phyloP scores from a whole-genome alignment of 2,329 filamentous ascomycete genomes.

The Uncinocarpus reesii region DNA sequence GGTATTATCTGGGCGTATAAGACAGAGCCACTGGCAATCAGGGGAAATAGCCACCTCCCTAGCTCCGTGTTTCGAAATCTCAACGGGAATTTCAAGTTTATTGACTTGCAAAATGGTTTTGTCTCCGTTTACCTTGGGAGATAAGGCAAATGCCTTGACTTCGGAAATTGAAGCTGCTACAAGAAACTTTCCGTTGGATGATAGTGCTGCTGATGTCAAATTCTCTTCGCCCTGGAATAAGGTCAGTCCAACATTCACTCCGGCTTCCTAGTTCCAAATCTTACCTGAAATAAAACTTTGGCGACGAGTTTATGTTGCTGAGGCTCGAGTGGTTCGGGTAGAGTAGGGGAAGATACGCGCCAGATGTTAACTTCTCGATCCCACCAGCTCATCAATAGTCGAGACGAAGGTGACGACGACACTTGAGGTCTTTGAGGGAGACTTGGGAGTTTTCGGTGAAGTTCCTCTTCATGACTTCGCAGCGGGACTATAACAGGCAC shows the following conservation, averaged over 20 bases:
- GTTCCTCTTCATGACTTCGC: conserved; percentile 63
- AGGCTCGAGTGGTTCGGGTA: conserved; percentile 33
- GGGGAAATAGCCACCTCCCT: conserved; percentile 48
- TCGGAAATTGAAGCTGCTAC: conserved; percentile 64
- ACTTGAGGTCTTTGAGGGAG: conserved; percentile 70
- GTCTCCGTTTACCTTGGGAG: conserved; percentile 41
- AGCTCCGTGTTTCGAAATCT: conserved; percentile 53
- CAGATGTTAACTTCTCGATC: conserved; percentile 78
- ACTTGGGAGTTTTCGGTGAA: conserved; percentile 71
- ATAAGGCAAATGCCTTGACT: conserved; percentile 66
- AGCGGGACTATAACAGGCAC: conserved; percentile 73
- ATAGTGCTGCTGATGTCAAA: conserved; percentile 66
- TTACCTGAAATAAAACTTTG: conserved; percentile 49
- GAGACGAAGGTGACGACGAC: conserved; percentile 58
- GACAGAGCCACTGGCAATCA: conserved; percentile 37
- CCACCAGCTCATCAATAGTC: conserved; percentile 86
- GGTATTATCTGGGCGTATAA: conserved; percentile 51
- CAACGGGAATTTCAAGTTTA: conserved; percentile 55
- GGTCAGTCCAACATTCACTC: conserved; percentile 31
- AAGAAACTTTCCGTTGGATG: conserved; percentile 59
- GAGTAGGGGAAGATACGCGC: conserved; percentile 47
- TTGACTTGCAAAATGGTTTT: conserved; percentile 58
- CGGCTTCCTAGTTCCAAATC: conserved; percentile 1
- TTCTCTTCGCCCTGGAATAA: conserved; percentile 58
- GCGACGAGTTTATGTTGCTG: conserved; percentile 47